Conservation (phyloP, 116 monocot genomes). For the Trichopus zeylanicus region DNA sequence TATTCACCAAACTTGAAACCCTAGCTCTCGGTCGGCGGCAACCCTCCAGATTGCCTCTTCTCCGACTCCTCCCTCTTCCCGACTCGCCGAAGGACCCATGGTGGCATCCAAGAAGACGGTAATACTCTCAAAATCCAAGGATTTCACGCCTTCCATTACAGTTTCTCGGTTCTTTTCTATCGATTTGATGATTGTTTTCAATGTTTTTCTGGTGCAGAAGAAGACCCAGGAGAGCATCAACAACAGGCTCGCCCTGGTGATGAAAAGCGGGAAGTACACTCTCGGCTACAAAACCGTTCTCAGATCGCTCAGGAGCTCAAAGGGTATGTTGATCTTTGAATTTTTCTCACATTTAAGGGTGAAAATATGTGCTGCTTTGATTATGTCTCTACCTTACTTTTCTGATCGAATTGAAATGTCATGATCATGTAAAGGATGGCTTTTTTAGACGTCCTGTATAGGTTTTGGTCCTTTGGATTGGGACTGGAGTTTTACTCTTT, state of each 20-base stretch:
- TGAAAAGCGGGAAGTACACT: constrained; percentile 96
- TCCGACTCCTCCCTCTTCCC: no score
- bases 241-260: constrained; percentile 82
- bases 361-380: no score
- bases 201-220: constrained; percentile 37
- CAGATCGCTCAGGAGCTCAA: constrained; percentile 52
- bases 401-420: no score
- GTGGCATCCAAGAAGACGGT: constrained; percentile 2
- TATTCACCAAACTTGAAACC: no score
- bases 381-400: no score
- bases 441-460: background rate
- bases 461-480: background rate
- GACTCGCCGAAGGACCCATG: background rate
- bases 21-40: no score
- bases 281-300: constrained; percentile 86
- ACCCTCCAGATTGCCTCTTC: no score
- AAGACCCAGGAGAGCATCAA: constrained; percentile 88
- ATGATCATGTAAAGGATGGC: no score
- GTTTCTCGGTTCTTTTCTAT: background rate
- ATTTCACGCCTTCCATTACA: background rate
- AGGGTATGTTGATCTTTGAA: constrained; percentile 51
- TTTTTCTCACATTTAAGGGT: no score
- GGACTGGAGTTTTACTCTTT: constrained; percentile 44
- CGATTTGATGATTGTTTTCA: background rate
- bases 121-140: background rate